A percentile compares a stretch with the other conserved stretches of the same genome.
Conservation (phyloP, 2,329 filamentous ascomycete genomes). For the Huntiella savannae region DNA sequence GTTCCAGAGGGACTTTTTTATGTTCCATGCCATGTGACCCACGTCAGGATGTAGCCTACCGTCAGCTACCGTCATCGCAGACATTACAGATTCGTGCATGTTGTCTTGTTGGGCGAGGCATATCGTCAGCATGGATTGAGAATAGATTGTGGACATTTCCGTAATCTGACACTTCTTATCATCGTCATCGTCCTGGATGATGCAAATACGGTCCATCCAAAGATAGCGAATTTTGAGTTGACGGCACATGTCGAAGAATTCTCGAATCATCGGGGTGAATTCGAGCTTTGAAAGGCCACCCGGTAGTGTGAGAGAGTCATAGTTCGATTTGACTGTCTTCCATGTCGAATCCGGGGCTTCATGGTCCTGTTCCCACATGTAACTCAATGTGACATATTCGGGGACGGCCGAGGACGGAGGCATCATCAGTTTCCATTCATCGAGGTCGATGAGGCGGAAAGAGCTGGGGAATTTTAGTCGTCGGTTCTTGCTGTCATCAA, state of each 20-base stretch:
- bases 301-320: not conserved
- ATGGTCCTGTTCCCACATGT: not conserved
- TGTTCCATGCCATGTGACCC: not conserved
- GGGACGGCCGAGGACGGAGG: no score
- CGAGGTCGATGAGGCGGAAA: no score
- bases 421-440: no score
- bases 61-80: no score
- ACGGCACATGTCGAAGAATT: not conserved
- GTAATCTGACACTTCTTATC: not conserved
- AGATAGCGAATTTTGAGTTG: not conserved
- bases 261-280: not conserved
- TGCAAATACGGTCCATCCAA: not conserved
- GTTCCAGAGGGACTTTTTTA: not conserved
- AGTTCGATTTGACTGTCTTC: not conserved
- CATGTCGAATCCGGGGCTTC: not conserved
- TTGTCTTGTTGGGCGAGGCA: not conserved
- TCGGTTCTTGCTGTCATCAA: not conserved
- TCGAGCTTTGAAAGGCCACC: not conserved
- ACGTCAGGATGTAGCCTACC: no score
- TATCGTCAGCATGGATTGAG: not conserved
- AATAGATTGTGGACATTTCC: not conserved
- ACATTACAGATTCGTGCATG: no score
- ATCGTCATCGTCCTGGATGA: not conserved
- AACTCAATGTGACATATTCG: not conserved
- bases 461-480: not conserved